A percentile compares a stretch with the other conserved stretches of the same genome.
These are phyloP conservation scores for Penicillium sp. DNA, from an alignment of 2,329 filamentous ascomycete genomes.

Conservation along the genomic window DNA sequence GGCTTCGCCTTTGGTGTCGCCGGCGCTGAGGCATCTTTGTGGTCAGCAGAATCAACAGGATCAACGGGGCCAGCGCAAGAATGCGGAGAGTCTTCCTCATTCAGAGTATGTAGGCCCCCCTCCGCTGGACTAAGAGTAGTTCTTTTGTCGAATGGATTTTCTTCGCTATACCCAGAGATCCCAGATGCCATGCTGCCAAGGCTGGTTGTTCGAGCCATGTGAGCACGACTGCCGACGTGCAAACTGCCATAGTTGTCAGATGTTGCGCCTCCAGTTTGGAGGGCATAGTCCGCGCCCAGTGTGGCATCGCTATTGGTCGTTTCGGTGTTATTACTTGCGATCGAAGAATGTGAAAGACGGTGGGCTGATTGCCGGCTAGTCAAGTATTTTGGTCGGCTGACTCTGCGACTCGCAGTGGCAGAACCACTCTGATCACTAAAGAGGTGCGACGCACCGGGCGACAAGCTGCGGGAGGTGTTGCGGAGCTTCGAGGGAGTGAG, in stretches of 20 bases:
- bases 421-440: slow-evolving; percentile 30
- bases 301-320: slow-evolving; percentile 69
- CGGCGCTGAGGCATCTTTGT: slow-evolving; percentile 54
- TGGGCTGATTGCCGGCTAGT: slow-evolving; percentile 57
- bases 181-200: slow-evolving; percentile 87
- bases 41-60: slow-evolving; percentile 37
- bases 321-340: slow-evolving; percentile 57
- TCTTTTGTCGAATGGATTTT: slow-evolving; percentile 46
- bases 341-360: slow-evolving; percentile 59
- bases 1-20: slow-evolving; percentile 69
- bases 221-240: slow-evolving; percentile 36
- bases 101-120: slow-evolving; percentile 55
- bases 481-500: slow-evolving; percentile 29
- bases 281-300: slow-evolving; percentile 73
- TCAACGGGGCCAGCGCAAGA: slow-evolving; percentile 39
- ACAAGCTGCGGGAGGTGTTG: slow-evolving; percentile 29
- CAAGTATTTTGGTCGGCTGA: slow-evolving; percentile 56
- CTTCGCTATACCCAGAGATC: slow-evolving; percentile 55
- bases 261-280: slow-evolving; percentile 76
- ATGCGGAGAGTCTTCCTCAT: slow-evolving; percentile 51
- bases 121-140: slow-evolving; percentile 45
- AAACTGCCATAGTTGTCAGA: slow-evolving; percentile 44
- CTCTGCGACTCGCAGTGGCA: slow-evolving; percentile 30
- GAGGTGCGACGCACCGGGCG: slow-evolving; percentile 26
- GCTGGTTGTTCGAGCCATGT: slow-evolving; percentile 73